These are phyloP conservation scores for Ambrosia hybrid DNA, from an alignment of 140 eudicot species.

Conservation along the genomic window DNA sequence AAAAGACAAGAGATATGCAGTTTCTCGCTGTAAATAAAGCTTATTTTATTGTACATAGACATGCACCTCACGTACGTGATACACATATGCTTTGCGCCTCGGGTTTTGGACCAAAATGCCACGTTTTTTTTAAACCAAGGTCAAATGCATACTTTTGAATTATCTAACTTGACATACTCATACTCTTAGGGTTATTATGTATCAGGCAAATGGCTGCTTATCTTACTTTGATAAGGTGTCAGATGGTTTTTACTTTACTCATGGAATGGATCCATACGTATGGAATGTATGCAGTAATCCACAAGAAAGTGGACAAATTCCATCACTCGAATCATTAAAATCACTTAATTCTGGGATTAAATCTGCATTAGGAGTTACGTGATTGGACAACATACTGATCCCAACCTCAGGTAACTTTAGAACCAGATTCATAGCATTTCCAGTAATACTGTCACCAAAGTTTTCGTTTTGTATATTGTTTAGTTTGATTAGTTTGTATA, in stretches of 20 bases:
- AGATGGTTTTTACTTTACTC: constrained; percentile 79
- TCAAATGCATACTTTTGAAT: background rate
- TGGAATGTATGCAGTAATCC: constrained; percentile 81
- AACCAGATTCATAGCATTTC: constrained; percentile 51
- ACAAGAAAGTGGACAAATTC: constrained; percentile 80
- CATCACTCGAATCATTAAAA: constrained; percentile 80
- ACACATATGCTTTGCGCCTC: background rate
- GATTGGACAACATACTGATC: constrained; percentile 60
- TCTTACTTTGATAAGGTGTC: constrained; percentile 81
- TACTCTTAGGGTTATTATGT: constrained; percentile 23
- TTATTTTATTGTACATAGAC: too few relatives aligned
- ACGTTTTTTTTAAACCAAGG: too few relatives aligned
- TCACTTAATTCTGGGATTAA: constrained; percentile 51
- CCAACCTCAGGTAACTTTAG: constrained; percentile 67
- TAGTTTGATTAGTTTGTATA: too few relatives aligned
- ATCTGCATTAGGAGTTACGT: constrained; percentile 70
- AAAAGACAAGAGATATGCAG: background rate
- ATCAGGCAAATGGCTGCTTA: constrained; percentile 87
- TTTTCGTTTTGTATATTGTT: too few relatives aligned
- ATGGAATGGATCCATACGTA: constrained; percentile 91
- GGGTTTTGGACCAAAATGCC: too few relatives aligned
- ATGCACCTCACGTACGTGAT: background rate
- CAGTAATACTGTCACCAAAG: constrained; percentile 35
- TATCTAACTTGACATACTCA: background rate
- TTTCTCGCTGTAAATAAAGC: background rate